Evolutionary conservation across 345 rosid species (phyloP).

Genomic region (Pistacia atlantica): DNA sequence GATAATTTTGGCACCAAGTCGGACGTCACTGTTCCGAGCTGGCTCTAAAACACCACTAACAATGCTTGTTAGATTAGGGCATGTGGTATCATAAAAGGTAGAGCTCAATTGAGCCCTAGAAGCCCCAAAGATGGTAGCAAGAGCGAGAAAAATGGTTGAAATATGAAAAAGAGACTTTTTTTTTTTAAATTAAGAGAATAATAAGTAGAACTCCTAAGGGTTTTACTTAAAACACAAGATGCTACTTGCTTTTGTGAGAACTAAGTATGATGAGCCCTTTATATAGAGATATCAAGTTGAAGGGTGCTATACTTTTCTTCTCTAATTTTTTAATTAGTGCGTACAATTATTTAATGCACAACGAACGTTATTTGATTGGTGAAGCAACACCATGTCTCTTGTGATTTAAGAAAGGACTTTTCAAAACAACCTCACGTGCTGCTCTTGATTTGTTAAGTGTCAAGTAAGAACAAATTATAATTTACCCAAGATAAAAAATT

Average conservation of each 20-base stretch:
- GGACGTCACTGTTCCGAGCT: conserved; percentile 12
- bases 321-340: too few species aligned
- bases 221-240: background rate
- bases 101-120: conserved; percentile 30
- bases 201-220: too few species aligned
- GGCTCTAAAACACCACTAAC: conserved; percentile 18
- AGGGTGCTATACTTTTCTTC: background rate
- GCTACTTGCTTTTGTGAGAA: background rate
- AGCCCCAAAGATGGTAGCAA: conserved; percentile 16
- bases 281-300: background rate
- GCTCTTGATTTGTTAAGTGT: too few species aligned
- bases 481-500: too few species aligned
- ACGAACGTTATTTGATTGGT: background rate
- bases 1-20: conserved; percentile 29
- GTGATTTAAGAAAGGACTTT: too few species aligned
- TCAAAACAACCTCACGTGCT: too few species aligned
- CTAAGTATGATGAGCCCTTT: background rate
- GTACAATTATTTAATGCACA: too few species aligned
- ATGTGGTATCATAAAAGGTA: conserved; percentile 29
- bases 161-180: conserved; percentile 12
- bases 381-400: background rate
- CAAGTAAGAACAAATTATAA: too few species aligned
- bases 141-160: background rate
- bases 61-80: conserved; percentile 25
- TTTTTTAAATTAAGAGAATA: background rate